Percentiles rank a stretch among this genome's conserved stretches.
Evolutionary conservation across 1,139 yeast species (phyloP).

Genomic region (Sugiyamaella japonica): DNA sequence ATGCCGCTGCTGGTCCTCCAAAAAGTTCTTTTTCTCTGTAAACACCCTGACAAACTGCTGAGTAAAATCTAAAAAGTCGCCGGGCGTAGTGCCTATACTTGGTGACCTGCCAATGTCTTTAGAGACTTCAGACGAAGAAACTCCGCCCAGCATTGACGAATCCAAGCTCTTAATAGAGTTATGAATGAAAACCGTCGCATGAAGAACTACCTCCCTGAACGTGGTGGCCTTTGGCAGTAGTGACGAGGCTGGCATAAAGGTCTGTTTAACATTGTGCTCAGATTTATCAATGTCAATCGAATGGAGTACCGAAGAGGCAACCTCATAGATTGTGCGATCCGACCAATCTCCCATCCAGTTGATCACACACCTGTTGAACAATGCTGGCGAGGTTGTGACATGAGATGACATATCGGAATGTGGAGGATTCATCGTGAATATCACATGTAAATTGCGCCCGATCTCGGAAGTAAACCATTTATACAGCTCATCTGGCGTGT

Average conservation of each 20-base stretch:
- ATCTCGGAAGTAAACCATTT: conserved; percentile 73
- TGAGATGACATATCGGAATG: conserved; percentile 43
- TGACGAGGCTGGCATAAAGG: conserved; percentile 20
- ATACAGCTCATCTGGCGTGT: conserved; percentile 70
- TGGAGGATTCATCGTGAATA: conserved; percentile 71
- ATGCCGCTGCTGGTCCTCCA: conserved; percentile 73
- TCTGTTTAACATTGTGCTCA: conserved; percentile 42
- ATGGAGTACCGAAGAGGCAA: conserved; percentile 49
- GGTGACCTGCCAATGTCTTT: neutral
- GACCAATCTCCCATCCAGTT: conserved; percentile 93
- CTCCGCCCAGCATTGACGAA: conserved; percentile 1
- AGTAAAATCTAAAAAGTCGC: conserved; percentile 56
- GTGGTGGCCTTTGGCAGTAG: conserved; percentile 25
- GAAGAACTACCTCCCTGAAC: conserved; percentile 52
- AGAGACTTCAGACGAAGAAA: neutral
- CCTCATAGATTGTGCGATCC: conserved; percentile 48
- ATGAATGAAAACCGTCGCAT: conserved; percentile 53
- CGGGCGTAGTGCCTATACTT: conserved; percentile 47
- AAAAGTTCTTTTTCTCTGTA: conserved; percentile 46
- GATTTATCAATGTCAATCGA: conserved; percentile 56
- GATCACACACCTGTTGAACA: conserved; percentile 86
- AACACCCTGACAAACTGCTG: conserved; percentile 50
- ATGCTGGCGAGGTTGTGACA: conserved; percentile 79
- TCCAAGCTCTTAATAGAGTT: conserved; percentile 23
- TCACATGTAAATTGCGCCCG: conserved; percentile 73